phyloP scores from a whole-genome alignment of 2,329 filamentous ascomycete genomes.

The Hypoxylon sp. region DNA sequence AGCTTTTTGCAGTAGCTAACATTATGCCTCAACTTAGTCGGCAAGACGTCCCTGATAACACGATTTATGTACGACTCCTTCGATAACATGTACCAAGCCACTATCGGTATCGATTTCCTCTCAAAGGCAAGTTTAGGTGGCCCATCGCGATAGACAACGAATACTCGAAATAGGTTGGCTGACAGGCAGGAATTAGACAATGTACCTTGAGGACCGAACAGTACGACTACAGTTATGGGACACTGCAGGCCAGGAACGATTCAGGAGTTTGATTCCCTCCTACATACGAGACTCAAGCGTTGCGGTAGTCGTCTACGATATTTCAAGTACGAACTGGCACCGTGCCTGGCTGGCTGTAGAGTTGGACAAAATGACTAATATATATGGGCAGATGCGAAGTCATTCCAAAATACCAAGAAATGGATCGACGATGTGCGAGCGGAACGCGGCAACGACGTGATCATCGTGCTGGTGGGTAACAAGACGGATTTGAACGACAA shows the following conservation, averaged over 20 bases:
- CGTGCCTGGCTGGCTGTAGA: background rate
- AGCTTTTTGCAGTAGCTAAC: conserved; percentile 26
- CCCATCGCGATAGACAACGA: background rate
- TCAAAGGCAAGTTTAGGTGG: conserved; percentile 79
- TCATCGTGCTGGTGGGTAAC: conserved; percentile 98
- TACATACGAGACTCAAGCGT: conserved; percentile 99
- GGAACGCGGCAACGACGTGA: conserved; percentile 97
- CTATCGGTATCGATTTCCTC: conserved; percentile 98
- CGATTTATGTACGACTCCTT: conserved; percentile 99
- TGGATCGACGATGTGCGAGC: conserved; percentile 99
- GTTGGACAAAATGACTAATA: conserved; percentile 42
- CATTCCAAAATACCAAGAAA: conserved; percentile 98
- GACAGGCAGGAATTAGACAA: conserved; percentile 73
- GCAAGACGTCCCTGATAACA: conserved; percentile 98
- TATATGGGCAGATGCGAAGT: conserved; percentile 79
- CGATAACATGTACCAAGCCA: conserved; percentile 99
- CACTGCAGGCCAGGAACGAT: conserved; percentile 96
- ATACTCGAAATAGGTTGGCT: conserved; percentile 21
- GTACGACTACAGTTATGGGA: conserved; percentile 99
- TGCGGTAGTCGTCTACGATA: conserved; percentile 98
- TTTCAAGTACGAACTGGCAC: conserved; percentile 76
- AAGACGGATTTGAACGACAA: conserved; percentile 99
- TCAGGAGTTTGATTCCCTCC: conserved; percentile 95
- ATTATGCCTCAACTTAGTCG: conserved; percentile 71
- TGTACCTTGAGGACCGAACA: conserved; percentile 99